Evolutionary conservation across 139 green algal species (phyloP), one percentile per base, ranked within the genome.

Genomic region (Volvox reticuliferus): DNA sequence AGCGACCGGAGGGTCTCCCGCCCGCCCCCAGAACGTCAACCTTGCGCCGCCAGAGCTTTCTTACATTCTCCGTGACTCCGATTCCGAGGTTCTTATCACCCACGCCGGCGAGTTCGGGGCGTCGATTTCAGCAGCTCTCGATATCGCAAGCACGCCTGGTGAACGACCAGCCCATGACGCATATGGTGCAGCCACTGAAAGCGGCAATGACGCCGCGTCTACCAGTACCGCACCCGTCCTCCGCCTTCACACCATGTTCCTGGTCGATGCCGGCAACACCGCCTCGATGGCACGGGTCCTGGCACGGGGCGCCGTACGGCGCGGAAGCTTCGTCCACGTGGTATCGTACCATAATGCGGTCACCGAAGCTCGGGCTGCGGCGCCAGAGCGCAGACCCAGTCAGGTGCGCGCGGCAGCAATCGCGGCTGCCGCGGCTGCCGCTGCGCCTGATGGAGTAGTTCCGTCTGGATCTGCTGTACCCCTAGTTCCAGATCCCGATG

Each of bases 31-130:
- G 83, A 99, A 99, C 93, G 92, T 94, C 21, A 91, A 94, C 87
- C 94, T 99, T 35, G 95, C 95, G 5, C 73, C 95, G 0, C 89
- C 71, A 0, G 97, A 99, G 94, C 85, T 99, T 36, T 88, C 90
- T 0, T 95, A 97, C 80, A 95, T 98, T 50, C 92, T 98, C 17
- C 20, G 71, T 9, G 94, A 98, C 91, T 96, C 95, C 0, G 63
- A 35, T 1, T 77, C 95, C 12, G 32, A 83, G 30, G 30, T 97
- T 0, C 50, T 97, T 16, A 76, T 98, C 84, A 87, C 93, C 0
- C 94, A 97, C 63, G 50, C 6, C 19, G 76, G 6, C 0, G 93
- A 93, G 35, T 94, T 95, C 82, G 91, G 79, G 1, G 12, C 32
- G 0, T 17, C 75, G 17, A 30, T 96, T 44, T 35, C 76, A 0